Base-by-base conservation (phyloP, 345 rosid genomes). In the Eucalyptus virginea region DNA sequence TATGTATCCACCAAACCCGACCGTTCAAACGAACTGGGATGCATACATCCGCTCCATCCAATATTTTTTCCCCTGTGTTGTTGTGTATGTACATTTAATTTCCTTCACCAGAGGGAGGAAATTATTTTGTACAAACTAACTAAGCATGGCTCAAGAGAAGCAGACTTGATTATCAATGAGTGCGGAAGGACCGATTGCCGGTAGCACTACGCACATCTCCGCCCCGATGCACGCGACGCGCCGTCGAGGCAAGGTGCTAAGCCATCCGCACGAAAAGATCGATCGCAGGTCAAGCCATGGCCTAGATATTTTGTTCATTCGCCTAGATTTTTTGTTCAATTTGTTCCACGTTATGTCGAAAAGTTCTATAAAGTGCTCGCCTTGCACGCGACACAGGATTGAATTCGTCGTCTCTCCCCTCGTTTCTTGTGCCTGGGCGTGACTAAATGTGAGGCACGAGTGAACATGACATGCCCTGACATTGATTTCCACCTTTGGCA, bases 191-290 rank as follows among this genome's bases (percentile, higher is more conserved):
- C 56, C 30, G 26, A 14, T 14, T 30, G 87, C 91, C 89, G 4
- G 92, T 93, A 42, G 90, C 87, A 72, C 94, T 92, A 62, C 90
- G 94, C 13, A 42, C 91, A 90, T 94, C 93, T 87, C 93, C 94
- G 11, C 90, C 11, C 5, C 88, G 94, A 45, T 92, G 89, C 11
- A 52, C 40, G 87, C 81, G 86, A 6, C 92, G 88, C 5, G 91
- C 50, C 5, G 88, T 91, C 19, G 92, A 87, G 7, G 89, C 93
- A 42, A 95, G 89, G 81, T 92, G 89, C 40, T 90, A 5, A 11
- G 90, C 88, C 13, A 86, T 89, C 81, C 89, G 90, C 2, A 89
- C 19, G 9, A 16, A 92, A 94, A 21, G 80, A 42, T 49, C 86
- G 49, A 9, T 37, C 6, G 40, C 91, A 92, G 5, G 34, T 32